Percentiles rank a stretch among this genome's conserved stretches.
Conservation (phyloP, 768 basidiomycete genomes). For the Suillus sp. region DNA sequence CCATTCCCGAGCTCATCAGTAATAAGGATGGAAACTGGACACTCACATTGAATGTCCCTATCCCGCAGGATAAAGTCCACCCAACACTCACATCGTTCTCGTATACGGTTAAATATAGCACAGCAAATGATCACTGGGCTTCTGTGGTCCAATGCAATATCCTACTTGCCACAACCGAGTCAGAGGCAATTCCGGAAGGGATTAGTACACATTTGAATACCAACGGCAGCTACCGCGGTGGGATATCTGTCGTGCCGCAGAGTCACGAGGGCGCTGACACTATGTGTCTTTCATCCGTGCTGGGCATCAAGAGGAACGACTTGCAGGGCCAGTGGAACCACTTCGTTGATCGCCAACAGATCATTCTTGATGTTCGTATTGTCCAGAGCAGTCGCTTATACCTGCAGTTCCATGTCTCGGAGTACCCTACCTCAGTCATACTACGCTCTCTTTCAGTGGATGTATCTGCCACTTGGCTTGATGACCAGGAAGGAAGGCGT, state of each 20-base stretch:
- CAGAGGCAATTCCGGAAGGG: background rate
- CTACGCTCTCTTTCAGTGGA: background rate
- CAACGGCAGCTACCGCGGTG: background rate
- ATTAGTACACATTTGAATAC: background rate
- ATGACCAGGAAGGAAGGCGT: background rate
- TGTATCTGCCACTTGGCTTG: constrained; percentile 1
- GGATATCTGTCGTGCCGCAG: background rate
- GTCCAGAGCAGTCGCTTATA: background rate
- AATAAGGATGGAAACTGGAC: background rate
- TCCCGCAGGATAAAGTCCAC: background rate
- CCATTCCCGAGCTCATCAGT: constrained; percentile 1
- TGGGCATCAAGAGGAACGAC: background rate
- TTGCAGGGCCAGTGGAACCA: background rate
- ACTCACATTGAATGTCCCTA: constrained; percentile 2
- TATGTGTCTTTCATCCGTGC: background rate
- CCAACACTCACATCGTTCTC: background rate
- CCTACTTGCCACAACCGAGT: background rate
- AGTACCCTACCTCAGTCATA: background rate
- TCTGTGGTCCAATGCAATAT: background rate
- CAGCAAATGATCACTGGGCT: background rate
- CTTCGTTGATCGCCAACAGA: background rate
- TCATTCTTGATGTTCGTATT: background rate
- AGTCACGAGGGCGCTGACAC: background rate
- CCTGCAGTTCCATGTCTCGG: background rate
- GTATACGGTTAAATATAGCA: background rate